Percentiles rank a stretch among this genome's conserved stretches.
Conservation (phyloP, 129 eudicot species). For the Dittrichia graveolens region DNA sequence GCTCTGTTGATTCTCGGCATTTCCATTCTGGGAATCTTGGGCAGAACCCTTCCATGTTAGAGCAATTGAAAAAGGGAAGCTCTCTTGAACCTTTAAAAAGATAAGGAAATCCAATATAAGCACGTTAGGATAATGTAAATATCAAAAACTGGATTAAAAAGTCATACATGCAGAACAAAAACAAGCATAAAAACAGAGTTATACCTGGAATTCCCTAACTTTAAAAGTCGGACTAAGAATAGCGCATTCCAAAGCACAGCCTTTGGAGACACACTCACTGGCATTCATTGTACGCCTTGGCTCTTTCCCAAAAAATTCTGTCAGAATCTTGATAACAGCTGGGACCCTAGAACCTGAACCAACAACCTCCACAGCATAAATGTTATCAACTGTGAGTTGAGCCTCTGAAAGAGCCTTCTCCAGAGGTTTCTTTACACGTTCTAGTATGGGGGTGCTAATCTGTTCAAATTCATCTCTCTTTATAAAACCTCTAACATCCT, state of each 20-base stretch:
- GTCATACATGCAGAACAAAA: neutral
- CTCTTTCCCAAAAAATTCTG: conserved; percentile 90
- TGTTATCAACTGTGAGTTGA: conserved; percentile 58
- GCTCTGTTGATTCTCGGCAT: conserved; percentile 61
- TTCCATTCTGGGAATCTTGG: conserved; percentile 60
- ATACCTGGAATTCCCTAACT: conserved; percentile 90
- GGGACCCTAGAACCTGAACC: conserved; percentile 96
- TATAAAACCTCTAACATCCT: conserved; percentile 79
- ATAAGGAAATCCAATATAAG: neutral
- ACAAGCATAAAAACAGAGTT: neutral
- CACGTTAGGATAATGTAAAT: neutral
- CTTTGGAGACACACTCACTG: conserved; percentile 93
- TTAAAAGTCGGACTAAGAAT: conserved; percentile 89
- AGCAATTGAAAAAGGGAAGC: conserved; percentile 80
- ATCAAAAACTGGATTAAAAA: neutral
- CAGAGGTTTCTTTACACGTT: conserved; percentile 83
- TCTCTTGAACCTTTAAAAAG: conserved; percentile 78
- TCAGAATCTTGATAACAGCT: conserved; percentile 71
- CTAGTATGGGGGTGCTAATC: conserved; percentile 78
- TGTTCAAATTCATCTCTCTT: conserved; percentile 89
- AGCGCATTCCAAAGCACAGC: conserved; percentile 86
- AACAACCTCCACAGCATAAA: conserved; percentile 90
- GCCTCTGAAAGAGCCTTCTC: conserved; percentile 89
- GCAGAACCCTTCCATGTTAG: conserved; percentile 80
- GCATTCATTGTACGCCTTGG: conserved; percentile 98